Base-by-base conservation (phyloP, 2,329 filamentous ascomycete species). In the Penicillium sp. region DNA sequence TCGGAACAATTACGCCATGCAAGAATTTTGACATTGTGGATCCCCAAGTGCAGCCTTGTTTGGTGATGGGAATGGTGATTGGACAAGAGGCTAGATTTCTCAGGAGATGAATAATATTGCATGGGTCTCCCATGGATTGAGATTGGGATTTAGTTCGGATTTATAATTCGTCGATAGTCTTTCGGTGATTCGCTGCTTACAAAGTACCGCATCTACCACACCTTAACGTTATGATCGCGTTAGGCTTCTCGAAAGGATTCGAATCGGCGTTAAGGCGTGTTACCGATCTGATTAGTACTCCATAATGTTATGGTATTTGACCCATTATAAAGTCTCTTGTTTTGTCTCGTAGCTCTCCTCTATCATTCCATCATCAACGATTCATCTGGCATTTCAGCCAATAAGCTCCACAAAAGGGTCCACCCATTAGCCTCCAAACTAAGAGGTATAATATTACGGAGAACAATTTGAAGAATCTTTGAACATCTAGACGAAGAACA, bases 1-100 rank as follows among this genome's bases (percentile, higher is more conserved):
- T 55, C 53, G 53, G 53, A 24, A n/a, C 37, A 33, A 55, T 55
- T 42, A 30, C 26, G 37, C 22, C 38, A 55, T 44, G 47, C 30
- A 35, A 40, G 33, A 40, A 40, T 26, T 6, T 53, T 9, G 35
- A 53, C 51, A 40, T n/a, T n/a, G 35, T 55, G 53, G 35, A 30
- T 19, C 53, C 53, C n/a, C 5, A 22, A 33, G 17, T 17, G n/a
- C 35, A 28, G 37, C 35, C 17, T 15, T 44, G 26, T 22, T 17
- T 7, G 7, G 15, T 13, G 26, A 19, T 15, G 13, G 47, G 10
- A 30, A 40, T 30, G 19, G 5, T 38, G 35, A 40, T 54, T 54
- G 51, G 51, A 28, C 9, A 10, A 19, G 13, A 2, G 22, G 17
- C 28, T 51, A 30, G 47, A 40, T 54, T 40, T 42, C 35, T 42